Conservation (phyloP, 2,329 filamentous ascomycete genomes). For the Tolypocladium inflatum region DNA sequence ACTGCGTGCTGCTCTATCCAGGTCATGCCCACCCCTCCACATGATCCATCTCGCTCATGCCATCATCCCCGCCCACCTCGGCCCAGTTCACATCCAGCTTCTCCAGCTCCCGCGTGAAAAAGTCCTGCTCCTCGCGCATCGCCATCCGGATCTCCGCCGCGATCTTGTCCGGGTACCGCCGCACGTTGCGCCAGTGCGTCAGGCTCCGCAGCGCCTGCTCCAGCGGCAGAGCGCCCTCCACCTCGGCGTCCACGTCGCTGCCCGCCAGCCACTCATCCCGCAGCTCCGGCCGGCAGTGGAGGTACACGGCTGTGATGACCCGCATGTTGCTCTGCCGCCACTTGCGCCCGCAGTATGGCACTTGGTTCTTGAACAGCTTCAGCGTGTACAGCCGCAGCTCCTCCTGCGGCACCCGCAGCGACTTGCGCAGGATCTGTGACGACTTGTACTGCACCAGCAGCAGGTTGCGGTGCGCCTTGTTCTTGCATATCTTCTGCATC, state of each 20-base stretch:
- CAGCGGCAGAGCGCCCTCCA: constrained; percentile 83
- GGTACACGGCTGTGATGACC: constrained; percentile 92
- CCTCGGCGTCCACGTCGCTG: constrained; percentile 83
- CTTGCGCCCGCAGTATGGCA: constrained; percentile 95
- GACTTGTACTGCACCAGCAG: constrained; percentile 94
- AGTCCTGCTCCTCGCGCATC: constrained; percentile 65
- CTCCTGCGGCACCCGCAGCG: constrained; percentile 81
- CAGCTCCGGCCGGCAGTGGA: constrained; percentile 86
- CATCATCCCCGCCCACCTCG: constrained; percentile 27
- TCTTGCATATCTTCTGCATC: constrained; percentile 94
- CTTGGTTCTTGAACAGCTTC: constrained; percentile 97
- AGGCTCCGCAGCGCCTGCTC: constrained; percentile 84
- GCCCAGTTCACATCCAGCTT: constrained; percentile 51
- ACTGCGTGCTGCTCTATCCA: not conserved
- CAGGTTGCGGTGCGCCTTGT: constrained; percentile 89
- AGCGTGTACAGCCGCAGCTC: constrained; percentile 86
- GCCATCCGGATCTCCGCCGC: constrained; percentile 46
- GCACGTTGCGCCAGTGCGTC: constrained; percentile 91
- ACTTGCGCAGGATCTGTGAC: constrained; percentile 82
- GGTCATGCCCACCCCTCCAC: constrained; percentile 17
- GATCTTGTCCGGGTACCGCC: constrained; percentile 73
- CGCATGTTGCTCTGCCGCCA: constrained; percentile 99
- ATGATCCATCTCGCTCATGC: constrained; percentile 22
- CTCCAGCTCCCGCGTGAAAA: constrained; percentile 70
- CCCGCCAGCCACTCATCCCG: constrained; percentile 92